Evolutionary conservation across 345 rosid genomes (phyloP).

Genomic region (Eucalyptus polyanthemos): DNA sequence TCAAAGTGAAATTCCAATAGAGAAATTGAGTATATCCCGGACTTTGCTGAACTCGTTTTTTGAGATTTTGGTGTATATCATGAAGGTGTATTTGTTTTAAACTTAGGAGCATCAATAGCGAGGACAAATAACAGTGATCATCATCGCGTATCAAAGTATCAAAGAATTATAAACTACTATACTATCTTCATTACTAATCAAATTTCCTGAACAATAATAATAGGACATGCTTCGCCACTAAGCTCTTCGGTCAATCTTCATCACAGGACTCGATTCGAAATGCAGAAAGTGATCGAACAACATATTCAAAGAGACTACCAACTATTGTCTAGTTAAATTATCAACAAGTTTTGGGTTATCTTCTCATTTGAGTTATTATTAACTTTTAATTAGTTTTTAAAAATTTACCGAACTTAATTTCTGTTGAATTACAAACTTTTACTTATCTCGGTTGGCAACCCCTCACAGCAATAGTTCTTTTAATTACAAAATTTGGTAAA

Average conservation of each 20-base stretch:
- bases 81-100: too few relatives aligned
- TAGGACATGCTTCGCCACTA: not conserved
- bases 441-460: not conserved
- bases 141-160: not conserved
- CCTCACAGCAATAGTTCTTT: not conserved
- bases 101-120: not conserved
- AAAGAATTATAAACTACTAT: not conserved
- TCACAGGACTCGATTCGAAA: not conserved
- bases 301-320: not conserved
- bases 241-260: not conserved
- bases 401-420: not conserved
- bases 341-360: not conserved
- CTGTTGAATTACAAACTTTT: not conserved
- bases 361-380: not conserved
- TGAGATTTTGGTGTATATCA: too few relatives aligned
- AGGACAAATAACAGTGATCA: too few relatives aligned
- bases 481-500: not conserved
- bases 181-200: not conserved
- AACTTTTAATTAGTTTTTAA: not conserved
- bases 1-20: not conserved
- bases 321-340: not conserved
- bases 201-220: not conserved
- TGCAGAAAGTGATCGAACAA: not conserved
- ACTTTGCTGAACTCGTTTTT: not conserved
- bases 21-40: not conserved